Percentiles rank a stretch among this genome's conserved stretches.
These are phyloP conservation scores for Ormosia semicastrata DNA, from an alignment of 306 rosid genomes.

Conservation along the genomic window DNA sequence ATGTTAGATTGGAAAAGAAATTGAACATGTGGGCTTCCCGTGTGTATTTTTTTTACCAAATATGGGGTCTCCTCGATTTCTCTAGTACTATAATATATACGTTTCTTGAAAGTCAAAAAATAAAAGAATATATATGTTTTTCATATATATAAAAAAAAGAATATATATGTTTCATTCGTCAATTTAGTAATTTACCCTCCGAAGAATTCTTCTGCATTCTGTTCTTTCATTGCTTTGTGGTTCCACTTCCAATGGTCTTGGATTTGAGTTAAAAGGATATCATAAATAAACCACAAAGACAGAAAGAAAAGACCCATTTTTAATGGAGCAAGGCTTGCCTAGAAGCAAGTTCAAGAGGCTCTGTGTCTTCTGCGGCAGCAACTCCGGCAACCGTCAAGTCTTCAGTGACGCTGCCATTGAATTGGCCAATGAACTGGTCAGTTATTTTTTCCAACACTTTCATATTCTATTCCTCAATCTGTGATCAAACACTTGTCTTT, in stretches of 20 bases:
- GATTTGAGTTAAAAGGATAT: constrained; percentile 11
- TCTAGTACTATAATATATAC: neutral
- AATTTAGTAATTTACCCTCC: constrained; percentile 38
- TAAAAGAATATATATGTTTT: too few species aligned
- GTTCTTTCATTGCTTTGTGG: constrained; percentile 3
- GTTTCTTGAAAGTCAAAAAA: too few species aligned
- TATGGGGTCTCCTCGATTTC: constrained; percentile 27
- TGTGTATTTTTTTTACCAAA: constrained; percentile 22
- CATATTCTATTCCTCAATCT: constrained; percentile 10
- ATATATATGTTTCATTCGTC: constrained; percentile 23
- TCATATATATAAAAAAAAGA: too few species aligned
- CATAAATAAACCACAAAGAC: neutral
- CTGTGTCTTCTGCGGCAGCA: constrained; percentile 96
- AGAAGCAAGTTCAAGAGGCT: constrained; percentile 74
- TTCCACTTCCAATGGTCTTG: constrained; percentile 33
- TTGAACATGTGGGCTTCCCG: constrained; percentile 52
- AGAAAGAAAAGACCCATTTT: constrained; percentile 31
- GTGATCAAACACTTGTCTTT: neutral
- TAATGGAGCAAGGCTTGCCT: constrained; percentile 63
- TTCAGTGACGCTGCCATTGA: constrained; percentile 84
- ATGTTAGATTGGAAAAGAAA: constrained; percentile 43
- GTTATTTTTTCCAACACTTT: constrained; percentile 7
- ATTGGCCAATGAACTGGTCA: constrained; percentile 84
- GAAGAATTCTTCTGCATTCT: constrained; percentile 28
- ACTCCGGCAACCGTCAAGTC: constrained; percentile 74